A percentile compares a stretch with the other conserved stretches of the same genome.
These are phyloP conservation scores for Tillandsia fasciculata DNA, from an alignment of 176 grass and related monocot species.

Conservation along the genomic window DNA sequence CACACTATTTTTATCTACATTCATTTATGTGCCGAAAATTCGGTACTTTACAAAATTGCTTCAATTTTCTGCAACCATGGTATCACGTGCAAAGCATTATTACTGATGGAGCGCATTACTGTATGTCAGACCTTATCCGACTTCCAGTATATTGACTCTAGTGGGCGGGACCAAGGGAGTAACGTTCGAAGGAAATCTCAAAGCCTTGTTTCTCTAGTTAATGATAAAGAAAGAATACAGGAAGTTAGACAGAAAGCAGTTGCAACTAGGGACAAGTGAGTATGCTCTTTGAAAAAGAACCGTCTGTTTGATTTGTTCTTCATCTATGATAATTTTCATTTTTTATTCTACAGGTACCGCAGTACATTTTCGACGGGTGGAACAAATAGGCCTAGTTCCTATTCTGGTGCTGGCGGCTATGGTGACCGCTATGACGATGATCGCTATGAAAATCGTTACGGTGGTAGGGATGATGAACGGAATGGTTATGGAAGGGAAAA, in stretches of 20 bases:
- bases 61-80: neutral
- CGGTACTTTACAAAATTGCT: too few species aligned
- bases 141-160: conserved; percentile 58
- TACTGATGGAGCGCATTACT: conserved; percentile 2
- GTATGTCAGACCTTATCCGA: conserved; percentile 31
- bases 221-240: conserved; percentile 67
- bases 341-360: conserved; percentile 40
- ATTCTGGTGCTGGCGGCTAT: conserved; percentile 36
- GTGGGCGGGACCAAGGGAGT: conserved; percentile 60
- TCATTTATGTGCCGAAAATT: too few species aligned
- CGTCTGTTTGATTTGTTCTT: neutral
- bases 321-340: neutral
- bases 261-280: conserved; percentile 55
- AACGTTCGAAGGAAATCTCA: conserved; percentile 70
- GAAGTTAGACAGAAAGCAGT: conserved; percentile 52
- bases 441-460: conserved; percentile 41
- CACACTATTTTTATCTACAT: too few species aligned
- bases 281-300: neutral
- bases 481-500: conserved; percentile 79
- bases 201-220: conserved; percentile 42
- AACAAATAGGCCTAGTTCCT: conserved; percentile 32
- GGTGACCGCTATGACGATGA: conserved; percentile 59
- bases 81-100: neutral
- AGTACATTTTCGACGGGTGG: conserved; percentile 54
- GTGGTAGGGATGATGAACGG: conserved; percentile 56